Evolutionary conservation across 148 eudicot genomes (phyloP), one percentile per base, ranked within the genome.

Genomic region (Arctostaphylos glauca): DNA sequence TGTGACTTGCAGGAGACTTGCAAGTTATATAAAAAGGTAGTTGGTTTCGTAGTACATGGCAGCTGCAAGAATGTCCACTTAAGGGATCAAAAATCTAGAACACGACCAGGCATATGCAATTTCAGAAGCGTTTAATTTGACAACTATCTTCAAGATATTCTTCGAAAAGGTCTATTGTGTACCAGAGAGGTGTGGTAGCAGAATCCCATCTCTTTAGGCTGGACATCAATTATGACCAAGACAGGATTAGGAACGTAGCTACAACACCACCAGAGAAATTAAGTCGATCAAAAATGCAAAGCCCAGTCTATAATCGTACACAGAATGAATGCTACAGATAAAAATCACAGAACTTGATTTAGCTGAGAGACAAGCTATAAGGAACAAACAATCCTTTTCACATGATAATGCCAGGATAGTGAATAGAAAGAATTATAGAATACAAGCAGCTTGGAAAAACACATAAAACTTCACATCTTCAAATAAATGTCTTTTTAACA

Each of bases 171-270:
- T 31, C 1, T 31, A 31, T 31, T 31, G 38, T 1, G 38, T 31
- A 31, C 38, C 38, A 31, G 38, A 31, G 38, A 31, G 38, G 38
- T 31, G 38, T 31, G 38, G 38, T 31, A 31, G 38, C 38, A 31
- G 38, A 31, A 31, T 83, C 99, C 99, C 82, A 94, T 87, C 90
- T 96, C 99, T 83, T 92, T 95, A 60, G 99, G 99, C 86, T 96
- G 99, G 71, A 96, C 99, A 85, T 96, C 99, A 78, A 96, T 94
- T 72, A 96, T 96, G 74, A 96, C 99, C 89, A 96, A 85, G 52
- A 96, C 97, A 84, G 99, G 99, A 75, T 90, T 94, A 76, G 98
- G 94, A 46, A 93, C 99, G 83, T 96, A 94, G 84, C 99, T 96
- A 91, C 85, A 85, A 76, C 4, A 70, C 18, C 48, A 66, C 49